phyloP scores from a whole-genome alignment of 176 grass and related monocot species.

The Cymbopogon citratus region DNA sequence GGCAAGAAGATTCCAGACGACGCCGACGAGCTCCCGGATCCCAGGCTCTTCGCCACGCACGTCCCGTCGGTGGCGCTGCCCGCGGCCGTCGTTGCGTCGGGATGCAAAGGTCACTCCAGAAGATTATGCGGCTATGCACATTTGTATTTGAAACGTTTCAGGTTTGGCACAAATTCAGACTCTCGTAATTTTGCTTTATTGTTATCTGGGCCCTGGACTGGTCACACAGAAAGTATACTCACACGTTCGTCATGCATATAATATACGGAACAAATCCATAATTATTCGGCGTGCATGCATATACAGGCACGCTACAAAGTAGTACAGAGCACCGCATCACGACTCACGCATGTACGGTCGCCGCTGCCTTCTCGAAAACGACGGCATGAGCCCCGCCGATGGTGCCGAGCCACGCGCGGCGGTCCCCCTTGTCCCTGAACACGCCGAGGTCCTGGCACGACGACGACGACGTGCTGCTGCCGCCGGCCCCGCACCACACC shows the following conservation, averaged over 20 bases:
- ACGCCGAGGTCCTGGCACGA: conserved; percentile 39
- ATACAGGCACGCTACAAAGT: neutral
- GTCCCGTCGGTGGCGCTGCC: conserved; percentile 22
- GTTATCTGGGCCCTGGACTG: too few species aligned
- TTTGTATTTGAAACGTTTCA: too few species aligned
- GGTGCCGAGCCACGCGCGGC: conserved; percentile 25
- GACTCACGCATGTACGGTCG: neutral
- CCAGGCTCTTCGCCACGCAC: conserved; percentile 33
- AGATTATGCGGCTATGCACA: too few species aligned
- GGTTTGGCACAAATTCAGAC: too few species aligned
- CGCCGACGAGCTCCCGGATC: conserved; percentile 10
- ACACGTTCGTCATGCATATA: neutral
- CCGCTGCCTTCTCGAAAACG: conserved; percentile 30
- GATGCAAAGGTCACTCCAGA: conserved; percentile 14
- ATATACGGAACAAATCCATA: neutral
- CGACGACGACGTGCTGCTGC: neutral
- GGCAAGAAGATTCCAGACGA: neutral
- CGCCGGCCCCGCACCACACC: conserved; percentile 23
- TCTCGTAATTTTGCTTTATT: too few species aligned
- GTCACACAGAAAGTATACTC: neutral
- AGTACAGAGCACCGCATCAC: neutral
- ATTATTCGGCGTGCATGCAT: conserved; percentile 15
- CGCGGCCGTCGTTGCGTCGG: neutral
- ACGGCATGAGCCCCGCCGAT: conserved; percentile 9
- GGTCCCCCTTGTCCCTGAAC: neutral